Base-by-base conservation (phyloP, 805 yeast species). In the Vanderwaltozyma polyspora region DNA sequence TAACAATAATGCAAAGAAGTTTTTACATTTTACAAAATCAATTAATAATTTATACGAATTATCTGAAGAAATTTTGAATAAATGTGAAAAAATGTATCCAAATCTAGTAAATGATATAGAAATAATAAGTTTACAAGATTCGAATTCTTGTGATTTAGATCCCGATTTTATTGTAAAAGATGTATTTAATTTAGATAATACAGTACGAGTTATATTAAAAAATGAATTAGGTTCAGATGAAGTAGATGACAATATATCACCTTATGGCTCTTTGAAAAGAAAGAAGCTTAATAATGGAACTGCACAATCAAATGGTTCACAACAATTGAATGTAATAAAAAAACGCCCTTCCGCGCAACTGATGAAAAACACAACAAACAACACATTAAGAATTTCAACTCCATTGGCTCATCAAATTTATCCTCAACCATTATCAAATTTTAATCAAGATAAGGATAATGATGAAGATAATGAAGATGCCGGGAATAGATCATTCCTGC, bases 91-190 rank as follows among this genome's bases (percentile, higher is more conserved):
- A 49, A 60, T 82, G 36, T 83, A 83, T 42, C 89, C 91, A 0
- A 65, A 66, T 18, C 26, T 56, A 30, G 22, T 11, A 17, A 72
- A 67, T 5, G 67, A 68, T 1, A 53, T 81, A 15, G 63, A 63
- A 6, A 70, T 83, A 25, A 59, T 66, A n/a, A 70, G 71, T 34
- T 56, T 83, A 6, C 91, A 82, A 48, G 89, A 82, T 52, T 56
- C 55, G 24, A 69, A 73, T 39, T 69, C 68, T 36, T 80, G 87
- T 44, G 94, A 83, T 50, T 58, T 83, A 37, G 94, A 83, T 53
- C 87, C 87, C 0, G 94, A 81, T 40, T 82, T 76, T 42, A 40
- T 55, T 2, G 79, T 76, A 0, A 68, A 68, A 8, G 83, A 79
- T 45, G 76, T 81, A 4, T 80, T 83, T 46, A 72, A 65, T 35